Percentiles rank a stretch among this genome's conserved stretches.
These are phyloP conservation scores for Nannochloropsis salina DNA, from an alignment of 108 stramenopile genomes.

Conservation along the genomic window DNA sequence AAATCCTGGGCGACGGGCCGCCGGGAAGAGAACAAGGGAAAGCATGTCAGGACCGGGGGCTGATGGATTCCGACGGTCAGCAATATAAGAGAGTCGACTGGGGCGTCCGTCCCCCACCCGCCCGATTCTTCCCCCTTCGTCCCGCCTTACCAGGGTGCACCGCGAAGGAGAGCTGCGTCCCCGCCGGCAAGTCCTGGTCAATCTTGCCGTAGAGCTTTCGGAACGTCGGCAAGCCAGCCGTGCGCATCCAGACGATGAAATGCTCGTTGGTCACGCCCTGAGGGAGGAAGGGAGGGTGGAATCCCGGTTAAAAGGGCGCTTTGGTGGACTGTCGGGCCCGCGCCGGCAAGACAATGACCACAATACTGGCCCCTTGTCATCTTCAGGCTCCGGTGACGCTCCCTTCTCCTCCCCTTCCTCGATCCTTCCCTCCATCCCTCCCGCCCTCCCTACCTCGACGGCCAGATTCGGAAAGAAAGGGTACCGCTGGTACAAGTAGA, in stretches of 20 bases:
- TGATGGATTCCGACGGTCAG: not conserved
- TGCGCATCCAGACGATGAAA: conserved; percentile 99
- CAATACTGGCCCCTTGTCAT: not conserved
- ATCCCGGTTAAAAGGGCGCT: not conserved
- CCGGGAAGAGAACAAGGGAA: not conserved
- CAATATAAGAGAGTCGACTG: not conserved
- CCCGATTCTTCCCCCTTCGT: not conserved
- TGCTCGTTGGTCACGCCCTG: conserved; percentile 92
- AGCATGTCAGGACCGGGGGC: not conserved
- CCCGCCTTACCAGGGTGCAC: not conserved
- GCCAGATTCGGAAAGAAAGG: not conserved
- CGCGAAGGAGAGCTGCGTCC: not conserved
- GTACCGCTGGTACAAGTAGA: not conserved
- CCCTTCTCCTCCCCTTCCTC: not conserved
- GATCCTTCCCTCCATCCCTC: not conserved
- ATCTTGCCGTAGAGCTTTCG: conserved; percentile 87
- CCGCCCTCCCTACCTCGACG: not conserved
- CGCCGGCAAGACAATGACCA: not conserved
- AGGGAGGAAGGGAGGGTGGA: conserved; percentile 24
- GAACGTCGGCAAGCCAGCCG: conserved; percentile 79
- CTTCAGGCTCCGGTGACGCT: not conserved
- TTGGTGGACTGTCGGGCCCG: not conserved
- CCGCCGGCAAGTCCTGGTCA: not conserved
- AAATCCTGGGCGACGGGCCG: conserved; percentile 64
- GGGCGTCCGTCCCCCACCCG: not conserved